Evolutionary conservation across 1,139 yeast genomes (phyloP), one percentile per base, ranked within the genome.

Genomic region (Nematodospora anomalae): DNA sequence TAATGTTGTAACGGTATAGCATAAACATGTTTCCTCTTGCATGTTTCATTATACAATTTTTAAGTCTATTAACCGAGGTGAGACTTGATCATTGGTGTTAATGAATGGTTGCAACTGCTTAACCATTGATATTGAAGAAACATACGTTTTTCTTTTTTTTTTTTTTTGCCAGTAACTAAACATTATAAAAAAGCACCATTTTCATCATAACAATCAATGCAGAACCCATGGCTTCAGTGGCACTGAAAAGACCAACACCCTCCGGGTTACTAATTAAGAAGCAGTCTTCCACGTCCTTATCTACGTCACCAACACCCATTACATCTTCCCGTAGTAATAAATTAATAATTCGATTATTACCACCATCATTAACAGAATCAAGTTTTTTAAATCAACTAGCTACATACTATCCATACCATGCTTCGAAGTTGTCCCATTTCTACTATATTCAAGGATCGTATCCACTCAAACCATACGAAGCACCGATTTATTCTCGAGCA

Each of bases 401-500:
- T 3, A 31, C 35, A 10, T 41, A 45, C 28, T 39, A 45, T 29
- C 47, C 46, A 11, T 41, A 36, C 22, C 47, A 45, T 35, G 46
- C 42, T 5, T 30, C 45, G 2, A 40, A 40, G 11, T 43, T 52
- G 10, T 30, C 30, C 2, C 44, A 42, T 10, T 40, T 33, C 18
- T 57, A 57, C 30, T 57, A 49, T 33, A 53, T 51, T 8, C 36
- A 44, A 35, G 61, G 61, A 3, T 36, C 38, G 11, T 45, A 47
- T 33, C 51, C 58, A 2, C 31, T 33, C 7, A 47, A 43, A 10
- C 58, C 60, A 6, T 60, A 49, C 34, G 64, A 59, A 36, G 32
- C 47, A 9, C 66, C 66, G 0, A 39, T 43, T 4, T 60, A 57
- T 40, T 60, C 66, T 2, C 43, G 67, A 32, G 62, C 62, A 4